Conservation (phyloP, 176 grass and related monocot species). For the Themeda triandra region DNA sequence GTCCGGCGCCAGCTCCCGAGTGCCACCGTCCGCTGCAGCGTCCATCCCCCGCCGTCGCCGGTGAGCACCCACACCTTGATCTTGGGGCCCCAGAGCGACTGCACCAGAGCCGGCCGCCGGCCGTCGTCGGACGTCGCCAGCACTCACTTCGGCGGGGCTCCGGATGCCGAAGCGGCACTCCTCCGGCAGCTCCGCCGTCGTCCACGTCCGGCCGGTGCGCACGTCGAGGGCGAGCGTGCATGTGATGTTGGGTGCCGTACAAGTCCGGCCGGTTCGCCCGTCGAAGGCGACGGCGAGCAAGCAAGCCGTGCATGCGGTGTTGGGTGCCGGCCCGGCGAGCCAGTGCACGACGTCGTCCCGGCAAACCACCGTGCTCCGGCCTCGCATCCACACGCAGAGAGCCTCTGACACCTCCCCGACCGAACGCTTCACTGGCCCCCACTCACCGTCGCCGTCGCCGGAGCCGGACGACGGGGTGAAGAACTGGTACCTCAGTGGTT, state of each 20-base stretch:
- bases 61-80: neutral
- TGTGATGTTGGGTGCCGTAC: no score
- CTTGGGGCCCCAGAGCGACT: neutral
- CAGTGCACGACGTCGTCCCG: neutral
- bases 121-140: neutral
- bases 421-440: neutral
- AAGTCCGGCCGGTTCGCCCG: no score
- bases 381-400: neutral
- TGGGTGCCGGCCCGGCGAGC: neutral
- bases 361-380: neutral
- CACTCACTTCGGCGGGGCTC: no score
- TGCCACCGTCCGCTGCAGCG: neutral
- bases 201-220: neutral
- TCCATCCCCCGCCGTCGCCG: neutral
- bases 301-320: no score
- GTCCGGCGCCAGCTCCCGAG: neutral
- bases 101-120: neutral
- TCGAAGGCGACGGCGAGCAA: no score
- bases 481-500: neutral
- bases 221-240: neutral
- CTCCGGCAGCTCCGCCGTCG: neutral
- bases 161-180: neutral
- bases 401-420: neutral
- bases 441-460: no score
- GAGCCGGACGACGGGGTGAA: no score